Percentiles rank a stretch among this genome's conserved stretches.
phyloP scores from a whole-genome alignment of 257 asterid genomes.

The Oldenlandia corymbosa region DNA sequence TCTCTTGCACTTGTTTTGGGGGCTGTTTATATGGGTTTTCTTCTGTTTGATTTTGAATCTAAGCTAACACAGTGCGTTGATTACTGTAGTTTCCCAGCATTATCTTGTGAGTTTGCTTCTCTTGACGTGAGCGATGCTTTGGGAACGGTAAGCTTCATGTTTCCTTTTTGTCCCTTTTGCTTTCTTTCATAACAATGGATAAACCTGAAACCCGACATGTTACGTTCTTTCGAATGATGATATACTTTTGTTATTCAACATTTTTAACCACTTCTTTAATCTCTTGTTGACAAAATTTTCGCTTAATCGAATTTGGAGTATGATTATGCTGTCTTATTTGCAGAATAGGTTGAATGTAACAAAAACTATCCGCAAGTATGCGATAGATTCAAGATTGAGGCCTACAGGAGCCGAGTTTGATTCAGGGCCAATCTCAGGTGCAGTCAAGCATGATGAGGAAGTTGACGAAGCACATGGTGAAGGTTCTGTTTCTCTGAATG shows the following conservation, averaged over 20 bases:
- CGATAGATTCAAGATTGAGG: conserved; percentile 67
- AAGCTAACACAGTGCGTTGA: conserved; percentile 11
- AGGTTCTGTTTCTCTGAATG: conserved; percentile 68
- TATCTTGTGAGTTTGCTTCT: conserved; percentile 98
- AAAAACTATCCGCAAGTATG: conserved; percentile 74
- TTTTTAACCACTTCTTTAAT: conserved; percentile 2
- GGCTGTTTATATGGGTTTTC: neutral
- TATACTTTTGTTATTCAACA: neutral
- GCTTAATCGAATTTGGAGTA: neutral
- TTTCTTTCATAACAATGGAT: neutral
- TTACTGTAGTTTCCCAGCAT: conserved; percentile 75
- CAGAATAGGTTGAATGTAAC: conserved; percentile 97
- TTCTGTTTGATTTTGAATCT: conserved; percentile 5
- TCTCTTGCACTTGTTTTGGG: neutral
- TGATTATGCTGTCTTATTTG: conserved; percentile 19
- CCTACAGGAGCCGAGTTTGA: conserved; percentile 78
- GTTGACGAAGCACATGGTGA: conserved; percentile 74
- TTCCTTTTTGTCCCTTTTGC: conserved; percentile 1
- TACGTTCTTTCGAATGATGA: neutral
- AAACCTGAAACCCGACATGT: neutral
- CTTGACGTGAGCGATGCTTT: conserved; percentile 87
- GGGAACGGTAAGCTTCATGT: conserved; percentile 78
- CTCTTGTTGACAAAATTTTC: neutral
- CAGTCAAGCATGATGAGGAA: conserved; percentile 73
- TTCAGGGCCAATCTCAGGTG: conserved; percentile 46